phyloP scores from a whole-genome alignment of 768 basidiomycete genomes.

The Clavulina sp. region DNA sequence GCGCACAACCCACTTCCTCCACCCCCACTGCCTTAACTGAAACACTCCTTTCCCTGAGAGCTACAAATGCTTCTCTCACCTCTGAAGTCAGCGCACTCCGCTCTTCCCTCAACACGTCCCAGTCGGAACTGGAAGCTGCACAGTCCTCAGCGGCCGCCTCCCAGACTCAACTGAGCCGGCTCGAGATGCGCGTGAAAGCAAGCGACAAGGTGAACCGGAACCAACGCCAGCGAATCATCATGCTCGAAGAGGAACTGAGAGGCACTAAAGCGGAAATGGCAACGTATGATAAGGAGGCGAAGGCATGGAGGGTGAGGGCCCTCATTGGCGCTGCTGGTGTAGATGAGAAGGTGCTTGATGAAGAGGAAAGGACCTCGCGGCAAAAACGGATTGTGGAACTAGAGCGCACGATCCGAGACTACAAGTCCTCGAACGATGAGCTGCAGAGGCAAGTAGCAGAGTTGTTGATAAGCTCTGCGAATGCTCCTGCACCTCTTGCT shows the following conservation, averaged over 20 bases:
- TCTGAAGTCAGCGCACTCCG: conserved; percentile 46
- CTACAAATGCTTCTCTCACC: conserved; percentile 42
- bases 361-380: conserved; percentile 7
- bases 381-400: conserved; percentile 10
- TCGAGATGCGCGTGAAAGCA: conserved; percentile 13
- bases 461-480: background rate
- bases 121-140: conserved; percentile 24
- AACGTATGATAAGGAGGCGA: conserved; percentile 47
- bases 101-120: conserved; percentile 36
- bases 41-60: conserved; percentile 36
- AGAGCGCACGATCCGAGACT: conserved; percentile 19
- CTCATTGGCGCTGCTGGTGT: conserved; percentile 37
- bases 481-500: too few relatives aligned
- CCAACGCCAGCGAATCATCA: conserved; percentile 23
- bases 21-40: conserved; percentile 17
- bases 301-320: conserved; percentile 8
- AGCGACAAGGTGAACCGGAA: conserved; percentile 20
- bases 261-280: conserved; percentile 51
- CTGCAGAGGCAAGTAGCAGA: conserved; percentile 28
- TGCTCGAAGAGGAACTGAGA: conserved; percentile 44
- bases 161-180: background rate
- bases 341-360: conserved; percentile 13
- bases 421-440: conserved; percentile 31
- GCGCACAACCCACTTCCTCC: conserved; percentile 2
- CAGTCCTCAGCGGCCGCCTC: background rate